Percentiles rank a stretch among this genome's conserved stretches.
phyloP scores from a whole-genome alignment of 1,284 basidiomycete species.

The Heterobasidion occidentale region DNA sequence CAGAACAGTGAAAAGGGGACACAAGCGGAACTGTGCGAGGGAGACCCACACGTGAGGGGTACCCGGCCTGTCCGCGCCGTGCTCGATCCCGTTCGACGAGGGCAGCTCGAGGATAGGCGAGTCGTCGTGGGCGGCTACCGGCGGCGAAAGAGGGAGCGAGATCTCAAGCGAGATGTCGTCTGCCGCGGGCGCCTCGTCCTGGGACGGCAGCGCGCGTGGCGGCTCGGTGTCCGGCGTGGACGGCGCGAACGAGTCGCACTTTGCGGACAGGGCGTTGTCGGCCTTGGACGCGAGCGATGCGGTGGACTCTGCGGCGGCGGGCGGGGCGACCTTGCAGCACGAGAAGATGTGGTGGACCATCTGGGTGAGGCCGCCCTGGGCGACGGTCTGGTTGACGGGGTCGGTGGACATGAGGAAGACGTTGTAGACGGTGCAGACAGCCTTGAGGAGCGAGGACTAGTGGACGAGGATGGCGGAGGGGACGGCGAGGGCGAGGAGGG shows the following conservation, averaged over 20 bases:
- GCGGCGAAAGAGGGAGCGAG: no score
- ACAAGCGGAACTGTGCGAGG: neutral
- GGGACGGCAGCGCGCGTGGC: no score
- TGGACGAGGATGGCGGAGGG: no score
- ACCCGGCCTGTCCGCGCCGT: no score
- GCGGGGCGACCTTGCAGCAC: constrained; percentile 42
- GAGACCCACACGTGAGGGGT: no score
- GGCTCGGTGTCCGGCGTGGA: constrained; percentile 26
- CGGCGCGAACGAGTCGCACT: constrained; percentile 18
- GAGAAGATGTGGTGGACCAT: constrained; percentile 96
- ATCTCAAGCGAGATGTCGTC: no score
- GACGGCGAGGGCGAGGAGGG: no score
- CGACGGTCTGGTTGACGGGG: constrained; percentile 90
- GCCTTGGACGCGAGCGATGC: constrained; percentile 11
- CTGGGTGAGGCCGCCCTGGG: constrained; percentile 92
- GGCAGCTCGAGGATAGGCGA: no score
- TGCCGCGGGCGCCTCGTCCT: no score
- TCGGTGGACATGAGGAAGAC: constrained; percentile 88
- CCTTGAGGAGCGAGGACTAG: constrained; percentile 89
- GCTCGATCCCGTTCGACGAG: no score
- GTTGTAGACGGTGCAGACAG: constrained; percentile 94
- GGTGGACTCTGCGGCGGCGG: constrained; percentile 9
- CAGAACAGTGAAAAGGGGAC: neutral
- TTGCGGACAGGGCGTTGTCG: constrained; percentile 3
- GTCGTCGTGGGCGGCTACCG: no score